Base-by-base conservation (phyloP, 768 basidiomycete genomes). In the Suillus occidentalis region DNA sequence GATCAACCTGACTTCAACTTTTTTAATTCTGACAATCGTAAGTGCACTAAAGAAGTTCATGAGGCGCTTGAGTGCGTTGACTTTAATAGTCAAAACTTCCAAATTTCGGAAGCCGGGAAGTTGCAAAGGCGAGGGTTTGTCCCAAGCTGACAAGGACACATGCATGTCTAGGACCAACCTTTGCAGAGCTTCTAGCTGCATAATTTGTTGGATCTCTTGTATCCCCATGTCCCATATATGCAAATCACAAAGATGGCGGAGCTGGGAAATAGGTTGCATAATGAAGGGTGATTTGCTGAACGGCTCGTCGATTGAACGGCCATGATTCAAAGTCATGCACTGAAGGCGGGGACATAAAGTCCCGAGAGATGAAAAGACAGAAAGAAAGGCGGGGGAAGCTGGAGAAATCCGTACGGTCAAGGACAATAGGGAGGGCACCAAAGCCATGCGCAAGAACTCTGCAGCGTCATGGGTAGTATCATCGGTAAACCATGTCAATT, bases 401-500 rank as follows among this genome's bases (percentile, higher is more conserved):
- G 9, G 12, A 20, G 28, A 31, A 20, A 31, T 20, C 18, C 6
- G 28, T 28, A 52, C 1, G 16, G 18, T 18, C 16, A 20, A 31
- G 4, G 4, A 18, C 31, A 31, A 5, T 28, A 73, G 40, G 6
- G 72, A 20, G 16, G 72, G 68, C 14, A 72, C 66, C 4, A 73
- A 73, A 25, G 68, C 31, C 34, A 73, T 65, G 18, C 65, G 68
- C 42, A 73, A 42, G 49, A 75, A 68, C 22, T 72, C 72, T 1
- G 71, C 58, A 70, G 69, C 71, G 31, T 60, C 36, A 0, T 60
- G 39, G 63, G 71, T 73, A 16, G 71, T 73, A 16, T 63, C 60
- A 25, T 62, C 47, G 7, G 72, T 69, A 45, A 66, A 66, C 72
- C 73, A 75, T 13, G 58, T 64, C n/a, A 73, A 40, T 28, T 60